Evolutionary conservation across 2,329 filamentous ascomycete species (phyloP), one percentile per base, ranked within the genome.

Genomic region (Fusarium cicatricum): DNA sequence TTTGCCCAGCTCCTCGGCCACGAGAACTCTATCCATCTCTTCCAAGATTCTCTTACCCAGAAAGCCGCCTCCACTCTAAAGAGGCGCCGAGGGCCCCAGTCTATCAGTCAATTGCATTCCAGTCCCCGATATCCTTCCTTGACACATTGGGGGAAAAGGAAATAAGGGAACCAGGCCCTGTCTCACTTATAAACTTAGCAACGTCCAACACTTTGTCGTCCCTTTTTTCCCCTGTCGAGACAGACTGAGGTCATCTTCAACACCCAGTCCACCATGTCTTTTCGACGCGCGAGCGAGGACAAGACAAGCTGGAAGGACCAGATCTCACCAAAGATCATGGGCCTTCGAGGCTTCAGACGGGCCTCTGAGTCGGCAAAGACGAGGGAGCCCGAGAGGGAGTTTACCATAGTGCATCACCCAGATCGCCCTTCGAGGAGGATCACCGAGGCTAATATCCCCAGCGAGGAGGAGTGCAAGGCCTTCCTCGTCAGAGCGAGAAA

Each of bases 221-320:
- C 2, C 15, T 17, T 5, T 36, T 17, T 36, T 17, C 14, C 14
- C 33, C n/a, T n/a, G 17, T 17, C 6, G 33, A 36, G n/a, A 17
- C 33, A 17, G 9, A 6, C n/a, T 9, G 17, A 12, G 11, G 19
- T 26, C 37, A 39, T n/a, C 11, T 26, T 3, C 37, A 23, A 26
- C 4, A 12, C 38, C 50, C 38, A n/a, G 55, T 32, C 45, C 44
- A 52, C 42, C 38, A 62, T 60, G 62, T 50, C 59, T 53, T 55
- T 55, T 48, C 59, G 62, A 50, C 47, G 38, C 23, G 29, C n/a
- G 5, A 52, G 43, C 38, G 62, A 65, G 6, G 60, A 63, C 37
- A 65, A 66, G 51, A 40, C 60, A 41, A 66, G 60, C 49, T 66
- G 63, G 63, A 61, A 50, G 45, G 63, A 66, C 43, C 63, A 66